phyloP scores from a whole-genome alignment of 1,284 basidiomycete species.

The Stygiomarasmius scandens region DNA sequence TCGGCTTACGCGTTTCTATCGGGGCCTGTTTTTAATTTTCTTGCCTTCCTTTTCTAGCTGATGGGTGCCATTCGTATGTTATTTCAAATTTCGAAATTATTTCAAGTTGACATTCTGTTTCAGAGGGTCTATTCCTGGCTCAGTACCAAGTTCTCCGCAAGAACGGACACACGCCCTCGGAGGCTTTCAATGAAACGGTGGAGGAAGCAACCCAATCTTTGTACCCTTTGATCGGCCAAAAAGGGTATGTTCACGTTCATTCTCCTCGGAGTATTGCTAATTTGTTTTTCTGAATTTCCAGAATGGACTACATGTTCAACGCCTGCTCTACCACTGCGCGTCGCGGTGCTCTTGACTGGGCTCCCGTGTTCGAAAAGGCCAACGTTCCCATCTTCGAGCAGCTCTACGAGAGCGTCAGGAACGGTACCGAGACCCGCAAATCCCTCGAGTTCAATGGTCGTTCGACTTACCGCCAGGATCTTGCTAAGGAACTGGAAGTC shows the following conservation, averaged over 20 bases:
- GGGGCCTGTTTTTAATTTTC: constrained; percentile 25
- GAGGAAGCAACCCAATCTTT: constrained; percentile 99
- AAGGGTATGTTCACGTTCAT: constrained; percentile 61
- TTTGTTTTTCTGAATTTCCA: constrained; percentile 31
- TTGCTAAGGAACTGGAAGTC: constrained; percentile 92
- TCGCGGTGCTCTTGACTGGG: constrained; percentile 99
- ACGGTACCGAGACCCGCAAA: constrained; percentile 97
- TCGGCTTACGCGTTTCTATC: constrained; percentile 26
- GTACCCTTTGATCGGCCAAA: constrained; percentile 94
- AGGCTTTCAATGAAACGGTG: constrained; percentile 99
- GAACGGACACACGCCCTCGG: constrained; percentile 97
- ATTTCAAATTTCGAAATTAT: constrained; percentile 4
- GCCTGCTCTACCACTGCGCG: constrained; percentile 99
- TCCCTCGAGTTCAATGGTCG: constrained; percentile 96
- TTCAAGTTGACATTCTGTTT: constrained; percentile 19
- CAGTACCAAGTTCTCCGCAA: constrained; percentile 99
- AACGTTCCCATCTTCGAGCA: constrained; percentile 93
- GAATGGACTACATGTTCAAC: constrained; percentile 99
- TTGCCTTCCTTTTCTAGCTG: constrained; percentile 53
- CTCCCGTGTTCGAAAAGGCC: constrained; percentile 94
- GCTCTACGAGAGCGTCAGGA: constrained; percentile 92
- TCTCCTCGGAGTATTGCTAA: background rate
- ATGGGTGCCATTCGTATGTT: constrained; percentile 96
- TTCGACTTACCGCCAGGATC: constrained; percentile 91
- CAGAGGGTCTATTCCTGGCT: constrained; percentile 97